Conservation (phyloP, 345 rosid genomes). For the Aquilaria yunnanensis region DNA sequence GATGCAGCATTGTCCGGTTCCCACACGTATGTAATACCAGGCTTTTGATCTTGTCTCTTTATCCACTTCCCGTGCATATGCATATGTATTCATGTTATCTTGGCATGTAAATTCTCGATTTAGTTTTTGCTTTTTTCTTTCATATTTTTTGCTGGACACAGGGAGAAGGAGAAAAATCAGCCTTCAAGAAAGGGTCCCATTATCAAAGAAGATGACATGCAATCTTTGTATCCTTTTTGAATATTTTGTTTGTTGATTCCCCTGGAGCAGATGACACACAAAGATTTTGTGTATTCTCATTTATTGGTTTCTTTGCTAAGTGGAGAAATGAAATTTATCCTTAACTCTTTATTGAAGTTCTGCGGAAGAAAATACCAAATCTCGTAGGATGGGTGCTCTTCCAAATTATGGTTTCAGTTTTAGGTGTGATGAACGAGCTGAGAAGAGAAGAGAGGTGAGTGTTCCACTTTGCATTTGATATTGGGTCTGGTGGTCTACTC, state of each 20-base stretch:
- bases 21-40: constrained; percentile 42
- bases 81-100: not conserved
- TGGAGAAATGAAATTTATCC: constrained; percentile 17
- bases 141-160: constrained; percentile 12
- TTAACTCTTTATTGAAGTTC: constrained; percentile 52
- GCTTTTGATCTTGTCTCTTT: constrained; percentile 1
- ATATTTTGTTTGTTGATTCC: constrained; percentile 6
- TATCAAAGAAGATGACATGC: constrained; percentile 51
- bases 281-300: constrained; percentile 10
- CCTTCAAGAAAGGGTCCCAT: constrained; percentile 38
- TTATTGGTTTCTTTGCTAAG: constrained; percentile 3
- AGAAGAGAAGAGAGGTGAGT: constrained; percentile 92
- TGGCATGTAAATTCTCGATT: constrained; percentile 5
- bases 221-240: constrained; percentile 67
- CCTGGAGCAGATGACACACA: constrained; percentile 3
- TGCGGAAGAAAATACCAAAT: constrained; percentile 52
- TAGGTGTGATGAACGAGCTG: constrained; percentile 95
- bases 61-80: not conserved
- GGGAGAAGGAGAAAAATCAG: constrained; percentile 46
- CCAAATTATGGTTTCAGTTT: constrained; percentile 98
- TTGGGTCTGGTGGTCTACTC: constrained; percentile 3
- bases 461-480: constrained; percentile 9
- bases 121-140: constrained; percentile 8
- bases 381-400: constrained; percentile 62
- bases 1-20: constrained; percentile 39